Base-by-base conservation (phyloP, 495 filamentous ascomycete genomes). In the Penicillium cosmopolitanum region DNA sequence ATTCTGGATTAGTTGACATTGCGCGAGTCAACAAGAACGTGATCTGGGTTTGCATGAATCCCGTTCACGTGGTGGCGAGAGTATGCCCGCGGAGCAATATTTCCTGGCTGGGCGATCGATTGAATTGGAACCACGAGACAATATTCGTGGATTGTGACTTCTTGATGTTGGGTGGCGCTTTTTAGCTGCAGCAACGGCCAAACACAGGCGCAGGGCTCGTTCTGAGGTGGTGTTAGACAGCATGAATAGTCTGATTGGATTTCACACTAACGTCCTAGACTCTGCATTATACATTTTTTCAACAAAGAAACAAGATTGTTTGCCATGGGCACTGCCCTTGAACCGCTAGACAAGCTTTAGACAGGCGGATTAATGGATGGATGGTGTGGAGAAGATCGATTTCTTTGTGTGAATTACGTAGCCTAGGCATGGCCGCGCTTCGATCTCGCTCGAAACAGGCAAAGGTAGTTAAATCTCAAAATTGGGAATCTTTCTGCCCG, bases 141-240 rank as follows among this genome's bases (percentile, higher is more conserved):
- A 18, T 19, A 53, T 42, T 23, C 6, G 18, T 38, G 13, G 38
- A 13, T 35, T 28, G 16, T 23, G 35, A 42, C 10, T 53, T 23
- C 12, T 13, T 36, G 13, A 38, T 38, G 21, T 23, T 53, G 35
- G 35, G 34, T 23, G 19, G 33, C 55, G 23, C 47, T 21, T 13
- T 44, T 50, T 43, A 59, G 50, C 16, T 21, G 42, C 42, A 44
- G 15, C 42, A 18, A n/a, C 15, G 15, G n/a, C 15, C 42, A 44
- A 44, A 44, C 42, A 44, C n/a, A 18, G 42, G n/a, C 16, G 15
- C 9, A 16, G 5, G 28, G 28, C 4, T 6, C 4, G 16, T 2
- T n/a, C 16, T 44, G 15, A 44, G n/a, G 15, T 43, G 12, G 13
- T 44, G n/a, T 44, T 18, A 4, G 42, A 19, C 42, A 19, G n/a